phyloP scores from a whole-genome alignment of 257 asterid genomes.

The Cinchona pubescens region DNA sequence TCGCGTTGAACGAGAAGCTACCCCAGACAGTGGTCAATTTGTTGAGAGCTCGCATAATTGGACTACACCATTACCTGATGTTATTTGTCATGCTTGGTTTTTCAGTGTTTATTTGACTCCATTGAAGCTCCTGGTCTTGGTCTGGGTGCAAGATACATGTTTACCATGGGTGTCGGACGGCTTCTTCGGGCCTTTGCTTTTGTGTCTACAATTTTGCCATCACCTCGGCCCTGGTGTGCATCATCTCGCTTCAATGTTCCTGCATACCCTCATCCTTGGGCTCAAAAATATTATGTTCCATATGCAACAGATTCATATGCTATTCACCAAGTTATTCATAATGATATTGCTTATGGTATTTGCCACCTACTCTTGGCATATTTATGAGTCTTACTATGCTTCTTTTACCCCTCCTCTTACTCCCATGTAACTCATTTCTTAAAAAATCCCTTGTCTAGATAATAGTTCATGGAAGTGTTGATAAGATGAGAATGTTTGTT shows the following conservation, averaged over 20 bases:
- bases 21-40: conserved; percentile 59
- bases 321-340: conserved; percentile 60
- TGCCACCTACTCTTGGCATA: conserved; percentile 7
- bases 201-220: conserved; percentile 88
- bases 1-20: conserved; percentile 72
- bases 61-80: conserved; percentile 95
- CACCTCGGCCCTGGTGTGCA: conserved; percentile 99
- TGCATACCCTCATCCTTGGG: conserved; percentile 79
- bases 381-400: not conserved
- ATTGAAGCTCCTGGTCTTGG: conserved; percentile 98
- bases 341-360: conserved; percentile 74
- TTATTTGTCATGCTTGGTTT: conserved; percentile 88
- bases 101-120: conserved; percentile 80
- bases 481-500: not conserved
- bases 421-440: not conserved
- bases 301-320: conserved; percentile 71
- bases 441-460: not conserved
- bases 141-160: conserved; percentile 87
- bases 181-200: conserved; percentile 83
- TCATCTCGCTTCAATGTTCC: conserved; percentile 76
- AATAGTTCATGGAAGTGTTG: not conserved
- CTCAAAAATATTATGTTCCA: conserved; percentile 81
- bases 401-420: not conserved
- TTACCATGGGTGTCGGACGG: conserved; percentile 95
- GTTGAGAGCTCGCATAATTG: conserved; percentile 83